Evolutionary conservation across 2,329 filamentous ascomycete species (phyloP).

Genomic region (Chaetomium olivaceum): DNA sequence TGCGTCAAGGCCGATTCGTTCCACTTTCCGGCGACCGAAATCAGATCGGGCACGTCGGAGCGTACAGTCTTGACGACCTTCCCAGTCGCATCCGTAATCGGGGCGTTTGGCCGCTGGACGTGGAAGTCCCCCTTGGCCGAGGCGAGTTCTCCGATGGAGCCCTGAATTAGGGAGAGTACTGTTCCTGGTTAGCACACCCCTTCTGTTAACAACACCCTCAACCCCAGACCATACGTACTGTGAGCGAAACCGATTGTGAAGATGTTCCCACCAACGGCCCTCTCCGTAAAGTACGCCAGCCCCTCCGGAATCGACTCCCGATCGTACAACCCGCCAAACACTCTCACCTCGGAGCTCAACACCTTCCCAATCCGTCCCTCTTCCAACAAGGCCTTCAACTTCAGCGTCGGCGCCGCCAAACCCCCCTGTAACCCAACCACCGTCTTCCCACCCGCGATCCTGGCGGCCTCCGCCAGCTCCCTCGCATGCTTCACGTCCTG

Average conservation of each 20-base stretch:
- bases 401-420: conserved; percentile 46
- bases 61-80: conserved; percentile 21
- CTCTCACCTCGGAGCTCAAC: conserved; percentile 50
- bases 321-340: conserved; percentile 40
- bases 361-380: conserved; percentile 53
- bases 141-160: conserved; percentile 46
- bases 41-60: conserved; percentile 36
- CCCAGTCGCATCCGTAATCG: conserved; percentile 41
- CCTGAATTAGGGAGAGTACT: conserved; percentile 50
- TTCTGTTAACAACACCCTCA: not conserved
- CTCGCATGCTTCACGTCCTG: conserved; percentile 43
- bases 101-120: conserved; percentile 46
- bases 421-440: conserved; percentile 56
- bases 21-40: conserved; percentile 36
- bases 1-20: conserved; percentile 28
- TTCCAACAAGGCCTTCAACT: conserved; percentile 47
- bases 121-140: conserved; percentile 44
- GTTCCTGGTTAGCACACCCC: conserved; percentile 26
- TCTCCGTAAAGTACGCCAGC: conserved; percentile 51
- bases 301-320: conserved; percentile 38
- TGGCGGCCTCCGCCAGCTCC: conserved; percentile 44
- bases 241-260: conserved; percentile 48
- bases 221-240: conserved; percentile 36
- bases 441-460: conserved; percentile 38
- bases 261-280: conserved; percentile 48